Conservation (phyloP, 805 yeast species). For the Clavispora carvajalis region DNA sequence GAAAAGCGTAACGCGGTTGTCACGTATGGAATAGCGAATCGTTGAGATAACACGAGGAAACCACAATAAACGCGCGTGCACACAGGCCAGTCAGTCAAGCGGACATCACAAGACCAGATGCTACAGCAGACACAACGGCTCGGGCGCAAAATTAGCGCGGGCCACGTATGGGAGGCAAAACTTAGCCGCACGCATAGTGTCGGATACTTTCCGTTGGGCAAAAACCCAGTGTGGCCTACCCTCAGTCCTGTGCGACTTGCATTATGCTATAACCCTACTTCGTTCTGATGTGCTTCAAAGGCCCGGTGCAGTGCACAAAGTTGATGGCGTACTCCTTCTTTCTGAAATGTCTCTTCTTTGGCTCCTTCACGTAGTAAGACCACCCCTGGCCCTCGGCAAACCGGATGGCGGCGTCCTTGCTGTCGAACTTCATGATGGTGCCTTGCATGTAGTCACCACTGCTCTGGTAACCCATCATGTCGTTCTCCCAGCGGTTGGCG, state of each 20-base stretch:
- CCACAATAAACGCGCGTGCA: not conserved
- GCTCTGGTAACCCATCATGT: slow-evolving; percentile 79
- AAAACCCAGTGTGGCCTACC: not conserved
- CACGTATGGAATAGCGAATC: not conserved
- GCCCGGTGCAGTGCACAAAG: slow-evolving; percentile 63
- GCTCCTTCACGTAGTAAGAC: slow-evolving; percentile 79
- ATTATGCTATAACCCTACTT: slow-evolving; percentile 37
- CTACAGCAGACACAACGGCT: no score
- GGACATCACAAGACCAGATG: no score
- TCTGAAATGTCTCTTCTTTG: slow-evolving; percentile 66
- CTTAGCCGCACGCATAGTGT: no score
- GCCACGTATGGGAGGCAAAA: no score
- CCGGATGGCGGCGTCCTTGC: slow-evolving; percentile 69
- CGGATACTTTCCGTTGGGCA: no score
- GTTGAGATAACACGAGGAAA: not conserved
- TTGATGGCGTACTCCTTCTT: slow-evolving; percentile 71
- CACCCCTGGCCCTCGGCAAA: slow-evolving; percentile 85
- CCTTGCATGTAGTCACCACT: slow-evolving; percentile 80
- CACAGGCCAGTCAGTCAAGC: no score
- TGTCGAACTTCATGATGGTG: slow-evolving; percentile 66
- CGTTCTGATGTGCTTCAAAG: slow-evolving; percentile 76
- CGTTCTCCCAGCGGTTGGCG: slow-evolving; percentile 86
- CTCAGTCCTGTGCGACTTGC: not conserved
- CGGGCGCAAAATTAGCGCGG: no score
- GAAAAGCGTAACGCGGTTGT: not conserved